Conservation (phyloP, 1,284 basidiomycete genomes). For the Leccinum subfulvum region DNA sequence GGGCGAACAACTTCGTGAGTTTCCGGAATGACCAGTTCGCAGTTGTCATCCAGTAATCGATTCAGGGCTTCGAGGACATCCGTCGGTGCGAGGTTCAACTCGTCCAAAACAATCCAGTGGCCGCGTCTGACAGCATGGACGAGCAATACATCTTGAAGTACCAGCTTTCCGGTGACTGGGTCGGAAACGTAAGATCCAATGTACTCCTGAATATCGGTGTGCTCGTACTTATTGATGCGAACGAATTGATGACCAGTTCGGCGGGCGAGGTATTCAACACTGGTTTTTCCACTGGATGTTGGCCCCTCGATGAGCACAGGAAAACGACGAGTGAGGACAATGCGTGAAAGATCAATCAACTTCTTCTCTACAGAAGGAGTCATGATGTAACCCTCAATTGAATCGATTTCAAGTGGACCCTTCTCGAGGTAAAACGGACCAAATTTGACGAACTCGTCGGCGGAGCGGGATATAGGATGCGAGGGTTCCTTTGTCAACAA, state of each 20-base stretch:
- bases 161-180: constrained; percentile 85
- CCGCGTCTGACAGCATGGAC: constrained; percentile 91
- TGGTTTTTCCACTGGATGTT: constrained; percentile 97
- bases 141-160: constrained; percentile 92
- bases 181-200: constrained; percentile 97
- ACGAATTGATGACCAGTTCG: constrained; percentile 95
- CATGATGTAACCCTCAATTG: constrained; percentile 83
- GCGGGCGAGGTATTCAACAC: constrained; percentile 93
- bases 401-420: constrained; percentile 67
- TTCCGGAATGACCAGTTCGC: constrained; percentile 94
- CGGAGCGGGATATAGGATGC: constrained; percentile 47
- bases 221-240: constrained; percentile 99
- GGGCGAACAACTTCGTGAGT: constrained; percentile 94
- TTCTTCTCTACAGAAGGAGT: constrained; percentile 96
- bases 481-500: constrained; percentile 69
- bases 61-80: constrained; percentile 98
- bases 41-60: constrained; percentile 94
- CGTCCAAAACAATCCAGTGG: constrained; percentile 98
- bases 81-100: constrained; percentile 96
- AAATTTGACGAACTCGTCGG: constrained; percentile 75
- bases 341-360: constrained; percentile 88
- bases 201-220: constrained; percentile 99
- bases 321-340: constrained; percentile 85
- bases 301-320: constrained; percentile 98
- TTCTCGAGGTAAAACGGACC: constrained; percentile 90